phyloP scores from a whole-genome alignment of 2,329 filamentous ascomycete species.

The Beauveria rudraprayagi region DNA sequence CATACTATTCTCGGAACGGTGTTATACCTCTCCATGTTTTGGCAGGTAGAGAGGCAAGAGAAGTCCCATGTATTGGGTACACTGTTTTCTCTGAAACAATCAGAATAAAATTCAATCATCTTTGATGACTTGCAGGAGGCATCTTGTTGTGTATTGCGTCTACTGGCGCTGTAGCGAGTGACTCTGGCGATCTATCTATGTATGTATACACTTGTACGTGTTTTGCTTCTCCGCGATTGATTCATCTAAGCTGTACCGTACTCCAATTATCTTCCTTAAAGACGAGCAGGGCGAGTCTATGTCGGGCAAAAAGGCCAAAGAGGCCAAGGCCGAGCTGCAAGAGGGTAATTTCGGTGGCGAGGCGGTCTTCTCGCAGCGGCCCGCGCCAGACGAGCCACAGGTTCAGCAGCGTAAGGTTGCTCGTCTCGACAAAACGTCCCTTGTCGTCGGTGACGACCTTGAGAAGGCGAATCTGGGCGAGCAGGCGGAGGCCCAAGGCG shows the following conservation, averaged over 20 bases:
- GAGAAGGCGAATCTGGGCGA: constrained; percentile 62
- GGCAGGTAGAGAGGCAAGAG: background rate
- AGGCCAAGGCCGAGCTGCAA: constrained; percentile 71
- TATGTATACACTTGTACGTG: background rate
- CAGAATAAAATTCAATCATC: background rate
- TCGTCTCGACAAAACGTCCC: constrained; percentile 68
- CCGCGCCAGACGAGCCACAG: constrained; percentile 95
- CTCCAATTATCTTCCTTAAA: constrained; percentile 83
- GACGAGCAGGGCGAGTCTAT: constrained; percentile 76
- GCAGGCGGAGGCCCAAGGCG: constrained; percentile 54
- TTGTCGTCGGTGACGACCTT: constrained; percentile 58
- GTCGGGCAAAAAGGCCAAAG: constrained; percentile 76
- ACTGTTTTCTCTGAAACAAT: constrained; percentile 1
- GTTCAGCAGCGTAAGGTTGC: constrained; percentile 89
- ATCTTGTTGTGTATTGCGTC: constrained; percentile 1
- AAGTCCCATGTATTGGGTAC: background rate
- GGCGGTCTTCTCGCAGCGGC: constrained; percentile 75
- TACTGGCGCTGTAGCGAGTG: background rate
- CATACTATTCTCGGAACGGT: constrained; percentile 6
- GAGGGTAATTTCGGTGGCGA: constrained; percentile 71
- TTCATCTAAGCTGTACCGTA: constrained; percentile 19
- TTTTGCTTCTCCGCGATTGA: background rate
- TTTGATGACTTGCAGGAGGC: background rate
- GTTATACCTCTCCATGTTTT: constrained; percentile 1
- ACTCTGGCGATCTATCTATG: background rate